phyloP scores from a whole-genome alignment of 257 asterid species.

The Solanum phureja region DNA sequence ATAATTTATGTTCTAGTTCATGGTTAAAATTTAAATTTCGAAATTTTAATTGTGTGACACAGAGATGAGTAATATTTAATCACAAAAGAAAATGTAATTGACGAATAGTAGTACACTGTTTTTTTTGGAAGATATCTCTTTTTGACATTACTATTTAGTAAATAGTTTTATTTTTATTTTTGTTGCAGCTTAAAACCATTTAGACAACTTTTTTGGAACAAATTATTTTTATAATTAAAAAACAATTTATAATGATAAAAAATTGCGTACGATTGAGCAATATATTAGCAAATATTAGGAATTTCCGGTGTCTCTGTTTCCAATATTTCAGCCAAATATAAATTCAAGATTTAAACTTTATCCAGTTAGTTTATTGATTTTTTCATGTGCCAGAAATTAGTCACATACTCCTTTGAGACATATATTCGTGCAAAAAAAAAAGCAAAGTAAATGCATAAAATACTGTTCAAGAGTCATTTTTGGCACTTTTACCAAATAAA shows the following conservation, averaged over 20 bases:
- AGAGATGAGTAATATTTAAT: neutral
- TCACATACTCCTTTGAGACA: neutral
- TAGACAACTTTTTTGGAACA: too few species aligned
- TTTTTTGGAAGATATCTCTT: neutral
- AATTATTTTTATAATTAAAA: too few species aligned
- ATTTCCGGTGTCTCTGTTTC: too few species aligned
- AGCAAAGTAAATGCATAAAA: neutral
- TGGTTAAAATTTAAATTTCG: too few species aligned
- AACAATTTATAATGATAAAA: accelerated
- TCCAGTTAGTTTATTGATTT: too few species aligned
- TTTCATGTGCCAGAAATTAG: neutral
- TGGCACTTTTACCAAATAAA: neutral
- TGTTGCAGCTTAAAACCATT: neutral
- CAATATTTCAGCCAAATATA: too few species aligned
- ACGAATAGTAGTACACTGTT: neutral
- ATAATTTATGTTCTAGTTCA: too few species aligned
- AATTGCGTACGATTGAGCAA: too few species aligned
- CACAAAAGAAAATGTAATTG: neutral
- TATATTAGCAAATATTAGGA: too few species aligned
- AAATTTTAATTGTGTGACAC: neutral
- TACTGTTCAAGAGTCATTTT: neutral
- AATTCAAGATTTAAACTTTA: too few species aligned
- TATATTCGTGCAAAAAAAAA: neutral
- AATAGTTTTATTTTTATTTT: too few species aligned
- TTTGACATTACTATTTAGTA: too few species aligned